A percentile compares a stretch with the other conserved stretches of the same genome.
Conservation (phyloP, 768 basidiomycete species). For the Agaricus sinodeliciosus region DNA sequence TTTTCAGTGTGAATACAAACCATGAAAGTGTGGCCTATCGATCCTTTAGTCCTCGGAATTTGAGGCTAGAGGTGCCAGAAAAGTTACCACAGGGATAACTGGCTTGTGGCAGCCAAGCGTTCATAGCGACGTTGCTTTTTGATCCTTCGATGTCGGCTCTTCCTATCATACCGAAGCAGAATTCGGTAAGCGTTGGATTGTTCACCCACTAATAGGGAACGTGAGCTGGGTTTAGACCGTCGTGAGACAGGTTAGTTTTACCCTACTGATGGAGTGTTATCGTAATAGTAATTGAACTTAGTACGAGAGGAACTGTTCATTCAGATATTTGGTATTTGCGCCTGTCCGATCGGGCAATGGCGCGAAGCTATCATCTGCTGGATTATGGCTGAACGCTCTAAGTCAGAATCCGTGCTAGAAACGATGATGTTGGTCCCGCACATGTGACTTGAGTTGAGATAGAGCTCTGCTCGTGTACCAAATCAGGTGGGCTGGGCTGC, state of each 20-base stretch:
- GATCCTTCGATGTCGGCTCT: constrained; percentile 80
- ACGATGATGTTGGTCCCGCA: constrained; percentile 66
- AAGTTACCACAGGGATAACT: constrained; percentile 77
- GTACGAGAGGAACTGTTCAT: constrained; percentile 81
- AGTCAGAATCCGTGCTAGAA: constrained; percentile 77
- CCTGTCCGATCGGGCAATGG: constrained; percentile 75
- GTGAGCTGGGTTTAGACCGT: constrained; percentile 80
- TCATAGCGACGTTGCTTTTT: constrained; percentile 82
- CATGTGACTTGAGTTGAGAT: constrained; percentile 56
- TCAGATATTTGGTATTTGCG: constrained; percentile 80
- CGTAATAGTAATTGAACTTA: constrained; percentile 75
- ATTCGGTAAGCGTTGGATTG: constrained; percentile 77
- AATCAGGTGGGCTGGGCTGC: constrained; percentile 45
- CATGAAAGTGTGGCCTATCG: constrained; percentile 81
- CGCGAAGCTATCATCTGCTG: constrained; percentile 77
- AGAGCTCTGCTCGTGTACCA: constrained; percentile 69
- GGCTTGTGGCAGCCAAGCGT: constrained; percentile 79
- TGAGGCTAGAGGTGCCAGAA: constrained; percentile 78
- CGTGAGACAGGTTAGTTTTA: constrained; percentile 85
- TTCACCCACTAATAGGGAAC: constrained; percentile 76
- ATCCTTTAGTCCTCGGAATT: constrained; percentile 77
- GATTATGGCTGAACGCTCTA: constrained; percentile 85
- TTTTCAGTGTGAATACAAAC: constrained; percentile 79
- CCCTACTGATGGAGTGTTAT: constrained; percentile 74
- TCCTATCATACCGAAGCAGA: constrained; percentile 79